Evolutionary conservation across 1,284 basidiomycete species (phyloP).

Genomic region (Chalciporus sp.): DNA sequence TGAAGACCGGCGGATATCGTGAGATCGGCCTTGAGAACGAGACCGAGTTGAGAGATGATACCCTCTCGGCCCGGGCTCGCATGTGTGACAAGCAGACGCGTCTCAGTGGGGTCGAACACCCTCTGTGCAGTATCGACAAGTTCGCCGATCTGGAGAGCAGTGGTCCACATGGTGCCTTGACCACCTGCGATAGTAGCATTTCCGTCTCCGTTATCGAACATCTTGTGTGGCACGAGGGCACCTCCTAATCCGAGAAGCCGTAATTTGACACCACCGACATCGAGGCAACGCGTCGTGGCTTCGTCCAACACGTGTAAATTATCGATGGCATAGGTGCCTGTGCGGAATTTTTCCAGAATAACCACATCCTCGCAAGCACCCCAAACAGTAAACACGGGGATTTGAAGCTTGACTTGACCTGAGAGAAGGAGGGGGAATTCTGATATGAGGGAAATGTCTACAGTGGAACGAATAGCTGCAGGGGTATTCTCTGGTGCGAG

Average conservation of each 20-base stretch:
- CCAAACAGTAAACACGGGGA: conserved; percentile 97
- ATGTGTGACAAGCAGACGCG: conserved; percentile 91
- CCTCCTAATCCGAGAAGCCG: conserved; percentile 94
- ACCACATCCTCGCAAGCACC: conserved; percentile 97
- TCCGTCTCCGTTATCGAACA: conserved; percentile 97
- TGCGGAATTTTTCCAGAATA: conserved; percentile 90
- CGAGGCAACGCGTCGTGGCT: conserved; percentile 87
- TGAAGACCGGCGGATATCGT: conserved; percentile 95
- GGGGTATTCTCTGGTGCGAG: conserved; percentile 68
- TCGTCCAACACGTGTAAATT: conserved; percentile 95
- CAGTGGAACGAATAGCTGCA: conserved; percentile 61
- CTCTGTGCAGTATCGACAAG: conserved; percentile 96
- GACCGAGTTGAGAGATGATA: conserved; percentile 87
- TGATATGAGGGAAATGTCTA: conserved; percentile 78
- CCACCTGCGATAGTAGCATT: conserved; percentile 95
- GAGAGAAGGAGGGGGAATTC: conserved; percentile 93
- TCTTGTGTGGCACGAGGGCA: conserved; percentile 93
- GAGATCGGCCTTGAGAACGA: conserved; percentile 92
- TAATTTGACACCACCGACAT: conserved; percentile 92
- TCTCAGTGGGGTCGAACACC: conserved; percentile 91
- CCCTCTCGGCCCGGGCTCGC: conserved; percentile 93
- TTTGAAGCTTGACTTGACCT: conserved; percentile 84
- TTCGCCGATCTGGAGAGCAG: conserved; percentile 96
- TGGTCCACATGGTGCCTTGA: conserved; percentile 99
- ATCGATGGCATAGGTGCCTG: conserved; percentile 78